Evolutionary conservation across 2,329 filamentous ascomycete species (phyloP), one percentile per base, ranked within the genome.

Genomic region (Fusarium penzigii): DNA sequence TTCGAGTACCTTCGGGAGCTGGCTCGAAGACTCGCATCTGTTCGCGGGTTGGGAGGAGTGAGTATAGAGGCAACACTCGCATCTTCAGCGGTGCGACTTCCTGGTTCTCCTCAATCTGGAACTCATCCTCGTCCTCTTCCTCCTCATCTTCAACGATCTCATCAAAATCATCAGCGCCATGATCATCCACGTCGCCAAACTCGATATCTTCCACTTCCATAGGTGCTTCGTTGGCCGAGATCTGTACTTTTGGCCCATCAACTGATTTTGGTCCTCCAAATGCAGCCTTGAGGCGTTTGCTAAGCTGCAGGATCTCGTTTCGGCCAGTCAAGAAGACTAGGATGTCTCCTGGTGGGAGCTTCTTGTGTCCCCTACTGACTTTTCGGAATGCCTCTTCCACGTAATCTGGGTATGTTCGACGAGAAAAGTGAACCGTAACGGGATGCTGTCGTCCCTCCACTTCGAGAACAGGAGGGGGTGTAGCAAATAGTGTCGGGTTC

Each of bases 281-380:
- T 0, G 84, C 79, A 45, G 88, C 78, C 65, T 88, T 91, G 25
- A 99, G 74, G 38, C 82, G 83, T 69, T 92, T 94, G 58, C 87
- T 88, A n/a, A 99, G 78, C 44, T 89, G 83, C 40, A 84, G 79
- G 53, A 99, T 99, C 68, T 99, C 95, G 58, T 91, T 90, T 61
- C 96, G 90, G 0, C 94, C 92, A 0, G 94, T 99, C 48, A 99
- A 74, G 65, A 99, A 99, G 1, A 97, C 91, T 17, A 99, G 81
- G 68, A 99, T 94, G 9, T 89, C 91, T 10, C 94, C 94, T 0
- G 89, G 86, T 2, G 94, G 94, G 8, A 99, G 79, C 68, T 97
- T 96, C 56, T 84, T 85, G 70, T 99, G 94, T 1, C 92, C 94
- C 67, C 86, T 85, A 59, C 85, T 87, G 39, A 99, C 86, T 71